Evolutionary conservation across 2,329 filamentous ascomycete genomes (phyloP), one percentile per base, ranked within the genome.

Genomic region (Dothistroma septosporum): DNA sequence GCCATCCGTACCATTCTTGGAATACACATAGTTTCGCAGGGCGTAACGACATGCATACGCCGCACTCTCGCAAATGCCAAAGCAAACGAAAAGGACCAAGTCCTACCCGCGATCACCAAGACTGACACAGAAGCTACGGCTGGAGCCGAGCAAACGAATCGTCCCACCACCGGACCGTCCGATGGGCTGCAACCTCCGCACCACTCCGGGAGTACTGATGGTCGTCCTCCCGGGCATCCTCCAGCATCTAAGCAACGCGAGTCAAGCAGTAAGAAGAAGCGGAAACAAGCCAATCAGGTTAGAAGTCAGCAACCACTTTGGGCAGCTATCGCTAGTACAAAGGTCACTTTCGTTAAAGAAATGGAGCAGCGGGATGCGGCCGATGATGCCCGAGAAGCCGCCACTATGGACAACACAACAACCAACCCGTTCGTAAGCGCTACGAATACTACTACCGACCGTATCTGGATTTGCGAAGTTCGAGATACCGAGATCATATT

Each of bases 251-350:
- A 79, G 76, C 82, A 83, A 75, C 85, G 78, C 76, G 73, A 84
- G 78, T 79, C 86, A 72, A 78, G 76, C 66, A 85, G 83, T 65
- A 95, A 94, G 77, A 94, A 91, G 79, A 89, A 90, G 78, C 86
- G 89, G 77, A 93, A 94, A 78, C 91, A 96, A 77, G 93, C 90
- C 72, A 92, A 91, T 61, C 90, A 94, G 76, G 91, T 96, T 67
- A 84, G 92, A 75, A 90, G 91, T 74, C 87, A 91, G 72, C 92
- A 97, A 77, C 92, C 92, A 53, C 85, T 97, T 66, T 97, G 92
- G 92, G 91, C 92, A 65, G 92, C 92, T 53, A 84, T 97, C 69
- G 92, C 92, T 55, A 96, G 91, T 78, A 96, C 92, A 72, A 97
- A 97, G 82, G 92, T 97, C 74, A 93, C 94, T 69, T 91, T 96